Evolutionary conservation across 148 eudicot genomes (phyloP).

Genomic region (Linanthus parryae): DNA sequence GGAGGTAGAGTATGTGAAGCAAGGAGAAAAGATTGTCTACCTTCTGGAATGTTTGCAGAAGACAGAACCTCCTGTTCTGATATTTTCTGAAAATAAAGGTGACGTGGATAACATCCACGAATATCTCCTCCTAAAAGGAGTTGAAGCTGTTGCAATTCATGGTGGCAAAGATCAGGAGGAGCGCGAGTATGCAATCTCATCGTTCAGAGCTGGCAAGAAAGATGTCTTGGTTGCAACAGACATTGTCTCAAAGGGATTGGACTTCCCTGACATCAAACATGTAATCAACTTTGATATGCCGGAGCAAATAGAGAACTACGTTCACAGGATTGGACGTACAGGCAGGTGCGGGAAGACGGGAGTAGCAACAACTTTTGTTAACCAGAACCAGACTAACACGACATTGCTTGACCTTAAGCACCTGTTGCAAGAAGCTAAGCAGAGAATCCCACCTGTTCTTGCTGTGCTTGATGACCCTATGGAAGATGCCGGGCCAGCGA

Average conservation of each 20-base stretch:
- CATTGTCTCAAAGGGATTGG: slow-evolving; percentile 78
- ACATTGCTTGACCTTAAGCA: slow-evolving; percentile 57
- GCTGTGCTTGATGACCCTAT: too few relatives aligned
- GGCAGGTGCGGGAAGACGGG: slow-evolving; percentile 81
- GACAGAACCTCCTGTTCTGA: slow-evolving; percentile 64
- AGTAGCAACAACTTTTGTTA: slow-evolving; percentile 66
- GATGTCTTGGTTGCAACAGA: slow-evolving; percentile 79
- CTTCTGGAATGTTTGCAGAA: slow-evolving; percentile 74
- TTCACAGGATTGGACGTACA: too few relatives aligned
- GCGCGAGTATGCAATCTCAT: slow-evolving; percentile 59
- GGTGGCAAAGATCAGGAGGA: slow-evolving; percentile 85
- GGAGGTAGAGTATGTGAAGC: slow-evolving; percentile 79
- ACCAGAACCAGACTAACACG: slow-evolving; percentile 68
- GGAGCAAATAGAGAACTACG: slow-evolving; percentile 71
- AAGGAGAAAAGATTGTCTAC: slow-evolving; percentile 66
- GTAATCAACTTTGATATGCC: slow-evolving; percentile 81
- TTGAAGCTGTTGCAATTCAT: slow-evolving; percentile 70
- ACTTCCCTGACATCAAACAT: slow-evolving; percentile 74
- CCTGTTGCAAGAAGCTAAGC: too few relatives aligned
- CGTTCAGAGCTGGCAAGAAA: slow-evolving; percentile 57
- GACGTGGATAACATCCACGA: slow-evolving; percentile 81
- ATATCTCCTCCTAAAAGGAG: slow-evolving; percentile 71
- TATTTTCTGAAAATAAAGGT: slow-evolving; percentile 76
- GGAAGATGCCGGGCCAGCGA: too few relatives aligned
- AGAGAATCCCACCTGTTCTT: too few relatives aligned